phyloP scores from a whole-genome alignment of 2,329 filamentous ascomycete genomes.

The Pseudogymnoascus sp. region DNA sequence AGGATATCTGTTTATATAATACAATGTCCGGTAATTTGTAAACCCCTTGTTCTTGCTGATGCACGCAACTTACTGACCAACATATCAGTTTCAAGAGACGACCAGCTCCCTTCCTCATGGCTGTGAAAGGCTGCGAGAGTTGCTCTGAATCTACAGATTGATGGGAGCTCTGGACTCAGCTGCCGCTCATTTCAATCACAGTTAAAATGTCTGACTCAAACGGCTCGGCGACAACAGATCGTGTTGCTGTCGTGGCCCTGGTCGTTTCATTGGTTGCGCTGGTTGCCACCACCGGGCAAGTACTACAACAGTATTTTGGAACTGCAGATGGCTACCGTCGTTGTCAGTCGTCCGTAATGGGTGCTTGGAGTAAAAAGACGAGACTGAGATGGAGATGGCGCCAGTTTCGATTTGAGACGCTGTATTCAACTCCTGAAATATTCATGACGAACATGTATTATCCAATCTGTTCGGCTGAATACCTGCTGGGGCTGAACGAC shows the following conservation, averaged over 20 bases:
- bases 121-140: neutral
- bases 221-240: neutral
- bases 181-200: neutral
- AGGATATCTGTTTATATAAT: neutral
- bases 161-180: neutral
- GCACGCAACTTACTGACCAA: neutral
- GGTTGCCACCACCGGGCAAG: conserved; percentile 25
- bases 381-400: conserved; percentile 26
- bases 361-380: conserved; percentile 27
- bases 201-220: neutral
- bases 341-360: conserved; percentile 32
- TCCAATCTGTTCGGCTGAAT: conserved; percentile 12
- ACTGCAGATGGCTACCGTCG: conserved; percentile 33
- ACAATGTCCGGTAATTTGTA: neutral
- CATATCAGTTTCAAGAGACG: neutral
- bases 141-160: neutral
- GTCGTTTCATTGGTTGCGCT: conserved; percentile 31
- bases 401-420: conserved; percentile 33
- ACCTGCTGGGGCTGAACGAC: conserved; percentile 12
- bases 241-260: conserved; percentile 26
- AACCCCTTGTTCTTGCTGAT: neutral
- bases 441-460: conserved; percentile 18
- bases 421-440: conserved; percentile 32
- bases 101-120: neutral
- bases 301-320: conserved; percentile 33